Evolutionary conservation across 257 asterid genomes (phyloP), one percentile per base, ranked within the genome.

Genomic region (Lycium barbarum): DNA sequence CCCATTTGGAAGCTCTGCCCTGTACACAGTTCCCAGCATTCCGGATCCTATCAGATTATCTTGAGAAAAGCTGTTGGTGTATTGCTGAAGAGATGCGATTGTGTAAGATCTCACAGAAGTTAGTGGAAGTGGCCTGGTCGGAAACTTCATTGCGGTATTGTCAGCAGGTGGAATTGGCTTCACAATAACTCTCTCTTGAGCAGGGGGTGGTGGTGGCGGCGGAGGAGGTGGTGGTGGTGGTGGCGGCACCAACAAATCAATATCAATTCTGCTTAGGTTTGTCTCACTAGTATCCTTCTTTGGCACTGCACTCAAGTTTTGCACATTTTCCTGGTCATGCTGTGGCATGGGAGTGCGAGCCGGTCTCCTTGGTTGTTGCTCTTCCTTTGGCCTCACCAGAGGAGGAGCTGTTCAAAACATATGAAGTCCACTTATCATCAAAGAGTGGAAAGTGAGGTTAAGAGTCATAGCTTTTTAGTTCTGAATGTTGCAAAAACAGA

Each of bases 81-180:
- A 96, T 91, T 93, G 98, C 92, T 96, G 99, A 86, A 96, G 99
- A 86, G 92, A 89, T 62, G 99, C 98, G 83, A 96, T 91, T 26
- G 99, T 87, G 88, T 89, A 96, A 58, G 96, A 88, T 91, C 88
- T 95, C 89, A 93, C 97, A 58, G 94, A 89, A 68, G 97, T 93
- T 85, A 54, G 88, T 51, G 95, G 97, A 67, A 87, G 89, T 76
- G 84, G 96, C 68, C 86, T 80, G 20, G 86, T 53, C 2, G 90
- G 79, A 63, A 88, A 88, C 83, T 76, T 89, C 35, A 63, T 68
- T 53, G 85, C 66, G 20, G 87, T 70, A 88, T 88, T 89, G 87
- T 88, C 95, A 63, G 93, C 82, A 74, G 88, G 86, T 82, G 18
- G 40, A 62, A 89, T 90, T 51, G 98, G 97, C 84, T 86, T 89